Conservation (phyloP, 2,329 filamentous ascomycete species). For the Madurella fahalii region DNA sequence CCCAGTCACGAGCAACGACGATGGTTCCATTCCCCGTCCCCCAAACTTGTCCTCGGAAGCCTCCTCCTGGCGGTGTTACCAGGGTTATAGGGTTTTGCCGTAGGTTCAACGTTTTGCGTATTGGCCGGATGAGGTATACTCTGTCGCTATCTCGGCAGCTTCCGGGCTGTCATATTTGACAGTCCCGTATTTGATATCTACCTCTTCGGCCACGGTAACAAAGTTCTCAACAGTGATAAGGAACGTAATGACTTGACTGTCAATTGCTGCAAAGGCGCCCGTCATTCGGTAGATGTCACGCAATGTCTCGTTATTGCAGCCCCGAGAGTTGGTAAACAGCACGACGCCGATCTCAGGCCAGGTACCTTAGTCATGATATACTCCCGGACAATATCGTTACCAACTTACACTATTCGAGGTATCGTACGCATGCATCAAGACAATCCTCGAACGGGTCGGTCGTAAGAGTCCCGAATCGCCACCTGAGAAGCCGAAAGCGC, state of each 20-base stretch:
- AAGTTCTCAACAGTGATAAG: background rate
- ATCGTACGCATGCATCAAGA: background rate
- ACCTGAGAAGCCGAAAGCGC: slow-evolving; percentile 1
- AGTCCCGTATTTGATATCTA: background rate
- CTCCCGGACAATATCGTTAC: background rate
- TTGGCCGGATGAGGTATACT: background rate
- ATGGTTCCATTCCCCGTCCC: background rate
- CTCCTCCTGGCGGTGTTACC: background rate
- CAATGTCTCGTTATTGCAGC: slow-evolving; percentile 1
- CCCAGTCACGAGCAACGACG: no score
- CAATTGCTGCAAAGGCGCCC: background rate
- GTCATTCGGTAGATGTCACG: background rate
- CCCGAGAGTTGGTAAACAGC: background rate
- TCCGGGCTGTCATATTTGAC: background rate
- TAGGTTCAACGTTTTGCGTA: background rate
- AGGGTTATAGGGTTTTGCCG: background rate
- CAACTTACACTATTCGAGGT: background rate
- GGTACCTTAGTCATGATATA: background rate
- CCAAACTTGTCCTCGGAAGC: slow-evolving; percentile 4
- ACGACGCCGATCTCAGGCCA: background rate
- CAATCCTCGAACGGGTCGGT: background rate
- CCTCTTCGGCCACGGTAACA: background rate
- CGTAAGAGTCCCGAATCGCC: background rate
- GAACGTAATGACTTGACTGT: background rate
- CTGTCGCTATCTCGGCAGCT: background rate